Evolutionary conservation across 139 green algal species (phyloP), one percentile per base, ranked within the genome.

Genomic region (Diplosphaera chodatii): DNA sequence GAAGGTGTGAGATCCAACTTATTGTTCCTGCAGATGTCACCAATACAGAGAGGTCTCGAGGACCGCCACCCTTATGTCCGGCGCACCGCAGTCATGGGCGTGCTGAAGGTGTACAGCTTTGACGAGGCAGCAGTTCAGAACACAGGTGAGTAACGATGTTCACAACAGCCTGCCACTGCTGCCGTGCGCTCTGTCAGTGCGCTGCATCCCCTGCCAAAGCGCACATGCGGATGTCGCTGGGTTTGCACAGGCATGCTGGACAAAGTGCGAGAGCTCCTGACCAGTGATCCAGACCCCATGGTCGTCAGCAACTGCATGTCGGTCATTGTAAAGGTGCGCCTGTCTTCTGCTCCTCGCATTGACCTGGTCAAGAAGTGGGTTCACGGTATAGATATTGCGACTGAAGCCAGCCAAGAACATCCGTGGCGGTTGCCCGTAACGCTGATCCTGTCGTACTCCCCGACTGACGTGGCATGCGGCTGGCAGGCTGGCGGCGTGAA

Each of bases 271-370:
- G 41, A 70, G 3, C 78, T 97, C 75, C 74, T 97, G 62, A 13
- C 71, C 27, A 66, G 63, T 3, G 91, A 97, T 28, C 67, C 62
- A 4, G 93, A 98, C 72, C 64, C 88, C 1, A 89, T 95, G 74
- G 91, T 98, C 6, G 75, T 97, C 32, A 88, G 85, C 30, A 97
- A 97, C 82, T 95, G 88, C 77, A 80, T 98, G 66, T 81, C 81
- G 13, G 83, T 96, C 29, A 40, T 93, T 62, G 66, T 86, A 69
- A 75, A 90, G 80, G 80, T 91, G 71, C 1, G n/a, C n/a, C n/a
- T n/a, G n/a, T n/a, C n/a, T n/a, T n/a, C n/a, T n/a, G n/a, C n/a
- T n/a, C n/a, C n/a, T n/a, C n/a, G n/a, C n/a, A n/a, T n/a, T n/a
- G n/a, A n/a, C n/a, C n/a, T n/a, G n/a, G n/a, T n/a, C n/a, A n/a